phyloP scores from a whole-genome alignment of 768 basidiomycete species.

The Boletus reticuloceps region DNA sequence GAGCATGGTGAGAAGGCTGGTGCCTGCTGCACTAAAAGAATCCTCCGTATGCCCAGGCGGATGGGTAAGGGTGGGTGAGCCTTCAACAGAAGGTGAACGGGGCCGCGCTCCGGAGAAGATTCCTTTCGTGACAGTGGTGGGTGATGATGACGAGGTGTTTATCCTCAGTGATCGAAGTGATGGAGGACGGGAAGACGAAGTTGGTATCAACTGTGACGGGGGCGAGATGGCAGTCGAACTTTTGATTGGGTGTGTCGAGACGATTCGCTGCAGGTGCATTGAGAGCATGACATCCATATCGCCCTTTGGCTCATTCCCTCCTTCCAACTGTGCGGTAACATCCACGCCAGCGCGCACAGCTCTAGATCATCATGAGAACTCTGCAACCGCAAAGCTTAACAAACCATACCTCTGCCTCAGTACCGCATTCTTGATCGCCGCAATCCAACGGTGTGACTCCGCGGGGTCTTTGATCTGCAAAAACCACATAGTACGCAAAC shows the following conservation, averaged over 20 bases:
- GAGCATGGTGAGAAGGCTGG: conserved; percentile 51
- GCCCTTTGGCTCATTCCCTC: conserved; percentile 62
- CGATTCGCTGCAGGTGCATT: conserved; percentile 65
- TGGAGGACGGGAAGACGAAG: conserved; percentile 29
- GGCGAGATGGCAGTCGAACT: conserved; percentile 5
- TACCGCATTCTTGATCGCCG: conserved; percentile 67
- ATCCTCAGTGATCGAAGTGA: conserved; percentile 27
- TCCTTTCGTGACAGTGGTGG: conserved; percentile 18
- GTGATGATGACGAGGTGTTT: conserved; percentile 16
- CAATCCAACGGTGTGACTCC: conserved; percentile 76
- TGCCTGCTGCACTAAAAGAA: conserved; percentile 56
- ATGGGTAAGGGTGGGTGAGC: conserved; percentile 35
- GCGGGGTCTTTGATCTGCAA: conserved; percentile 59
- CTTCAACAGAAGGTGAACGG: conserved; percentile 38
- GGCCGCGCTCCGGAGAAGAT: conserved; percentile 23
- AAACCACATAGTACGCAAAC: conserved; percentile 44
- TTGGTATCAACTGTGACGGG: conserved; percentile 17
- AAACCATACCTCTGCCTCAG: conserved; percentile 59
- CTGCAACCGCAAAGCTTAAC: not conserved
- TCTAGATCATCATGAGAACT: conserved; percentile 34
- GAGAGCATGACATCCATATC: conserved; percentile 85
- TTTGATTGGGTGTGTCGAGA: conserved; percentile 31
- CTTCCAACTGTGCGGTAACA: conserved; percentile 38
- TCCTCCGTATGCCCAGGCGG: conserved; percentile 45
- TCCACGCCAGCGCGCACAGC: conserved; percentile 69